Evolutionary conservation across 768 basidiomycete genomes (phyloP), one percentile per base, ranked within the genome.

Genomic region (Xerocomus potaroensis): DNA sequence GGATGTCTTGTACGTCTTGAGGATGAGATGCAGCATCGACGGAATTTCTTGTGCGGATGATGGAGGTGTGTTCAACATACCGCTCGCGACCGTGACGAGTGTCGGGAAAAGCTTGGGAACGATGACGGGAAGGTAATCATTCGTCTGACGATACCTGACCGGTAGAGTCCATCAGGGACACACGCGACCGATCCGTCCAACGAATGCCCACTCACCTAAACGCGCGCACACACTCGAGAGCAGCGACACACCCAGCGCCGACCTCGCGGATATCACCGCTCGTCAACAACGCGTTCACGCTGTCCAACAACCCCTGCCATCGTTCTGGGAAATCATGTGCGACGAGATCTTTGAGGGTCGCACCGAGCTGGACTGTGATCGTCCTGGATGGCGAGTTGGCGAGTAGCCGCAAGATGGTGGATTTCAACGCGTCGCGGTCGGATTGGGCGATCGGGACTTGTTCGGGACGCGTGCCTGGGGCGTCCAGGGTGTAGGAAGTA

Each of bases 1-100:
- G 39, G 83, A 84, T 0, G 82, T 84, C 59, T 83, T 87, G 74
- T 95, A 95, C 0, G 87, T 76, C 61, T 95, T 94, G 50, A 93
- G 73, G 48, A 94, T 87, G 42, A 91, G 75, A 58, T 93, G 91
- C 24, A 94, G 73, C 73, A 93, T 84, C 1, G 81, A 77, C 1
- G 90, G 90, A 42, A 87, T 84, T 48, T 91, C 90, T 39, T 83
- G 80, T 10, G 77, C 72, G 8, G 69, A 62, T 29, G 70, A 74
- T 3, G 83, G 83, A 0, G 81, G 81, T 8, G 78, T 74, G 35
- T 77, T 71, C 38, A 90, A 69, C 70, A 93, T 79, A 53, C 81
- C 74, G 0, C 74, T 70, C 15, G 84, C 91, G 53, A 94, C 81
- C n/a, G 69, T 72, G 39, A 86, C 86, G 34, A 93, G 76, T 15